These are phyloP conservation scores for Periglandula ipomoeae DNA, from an alignment of 2,329 filamentous ascomycete genomes.

Conservation along the genomic window DNA sequence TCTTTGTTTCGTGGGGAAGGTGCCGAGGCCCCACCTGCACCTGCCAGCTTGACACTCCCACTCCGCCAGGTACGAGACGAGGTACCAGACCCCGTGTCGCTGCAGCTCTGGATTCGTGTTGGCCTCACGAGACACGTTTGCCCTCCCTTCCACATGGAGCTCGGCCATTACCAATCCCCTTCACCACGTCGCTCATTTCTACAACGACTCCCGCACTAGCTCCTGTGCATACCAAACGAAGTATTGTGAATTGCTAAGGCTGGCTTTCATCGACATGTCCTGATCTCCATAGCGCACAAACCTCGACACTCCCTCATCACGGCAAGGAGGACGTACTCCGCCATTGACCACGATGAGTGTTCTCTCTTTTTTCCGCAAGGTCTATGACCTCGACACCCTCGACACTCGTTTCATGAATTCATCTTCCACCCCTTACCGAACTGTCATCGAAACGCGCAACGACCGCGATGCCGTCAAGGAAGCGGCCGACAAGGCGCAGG, in stretches of 20 bases:
- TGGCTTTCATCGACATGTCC: background rate
- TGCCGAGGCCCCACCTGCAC: background rate
- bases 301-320: background rate
- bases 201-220: background rate
- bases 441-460: conserved; percentile 41
- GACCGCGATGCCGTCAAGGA: conserved; percentile 28
- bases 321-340: background rate
- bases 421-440: conserved; percentile 57
- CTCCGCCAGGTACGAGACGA: too few relatives aligned
- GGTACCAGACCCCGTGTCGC: too few relatives aligned
- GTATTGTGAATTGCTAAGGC: background rate
- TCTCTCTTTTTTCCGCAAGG: conserved; percentile 34
- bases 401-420: conserved; percentile 58
- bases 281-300: background rate
- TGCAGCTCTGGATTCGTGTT: too few relatives aligned
- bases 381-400: conserved; percentile 58
- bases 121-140: too few relatives aligned
- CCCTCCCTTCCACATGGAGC: background rate
- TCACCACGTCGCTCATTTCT: background rate
- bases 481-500: conserved; percentile 27
- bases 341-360: conserved; percentile 28
- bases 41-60: too few relatives aligned
- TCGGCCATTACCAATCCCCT: background rate
- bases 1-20: background rate
- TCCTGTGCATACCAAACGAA: background rate